Percentiles rank a stretch among this genome's conserved stretches.
Conservation (phyloP, 345 rosid species). For the Gossypium rotundifolium region DNA sequence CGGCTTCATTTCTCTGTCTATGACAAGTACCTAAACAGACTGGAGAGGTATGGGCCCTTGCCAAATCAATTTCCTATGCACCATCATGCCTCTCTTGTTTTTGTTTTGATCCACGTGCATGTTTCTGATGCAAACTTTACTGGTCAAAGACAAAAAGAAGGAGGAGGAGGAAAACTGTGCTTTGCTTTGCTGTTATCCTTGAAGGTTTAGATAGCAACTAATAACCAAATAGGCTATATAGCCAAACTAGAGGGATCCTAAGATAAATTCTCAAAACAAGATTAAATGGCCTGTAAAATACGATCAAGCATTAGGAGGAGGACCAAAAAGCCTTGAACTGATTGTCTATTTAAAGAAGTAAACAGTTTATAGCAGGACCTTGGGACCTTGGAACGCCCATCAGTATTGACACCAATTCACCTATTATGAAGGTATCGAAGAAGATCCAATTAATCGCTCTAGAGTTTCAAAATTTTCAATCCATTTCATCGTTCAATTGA, state of each 20-base stretch:
- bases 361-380: neutral
- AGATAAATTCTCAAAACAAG: neutral
- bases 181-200: neutral
- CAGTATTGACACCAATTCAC: slow-evolving; percentile 81
- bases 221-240: neutral
- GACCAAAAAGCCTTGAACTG: neutral
- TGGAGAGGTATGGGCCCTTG: slow-evolving; percentile 53
- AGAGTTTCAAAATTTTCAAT: too few relatives aligned
- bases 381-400: neutral
- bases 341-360: neutral
- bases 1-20: slow-evolving; percentile 69
- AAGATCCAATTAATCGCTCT: slow-evolving; percentile 1
- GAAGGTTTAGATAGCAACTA: neutral
- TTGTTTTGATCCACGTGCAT: neutral
- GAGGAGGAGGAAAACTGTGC: neutral
- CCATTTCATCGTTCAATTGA: neutral
- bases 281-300: neutral
- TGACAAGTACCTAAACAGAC: slow-evolving; percentile 70
- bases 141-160: neutral
- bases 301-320: slow-evolving; percentile 32
- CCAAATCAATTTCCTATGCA: neutral
- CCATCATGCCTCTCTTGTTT: neutral
- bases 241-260: neutral
- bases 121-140: neutral
- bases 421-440: slow-evolving; percentile 83